Evolutionary conservation across 805 yeast genomes (phyloP).

Genomic region (Allodekkera sacchari): DNA sequence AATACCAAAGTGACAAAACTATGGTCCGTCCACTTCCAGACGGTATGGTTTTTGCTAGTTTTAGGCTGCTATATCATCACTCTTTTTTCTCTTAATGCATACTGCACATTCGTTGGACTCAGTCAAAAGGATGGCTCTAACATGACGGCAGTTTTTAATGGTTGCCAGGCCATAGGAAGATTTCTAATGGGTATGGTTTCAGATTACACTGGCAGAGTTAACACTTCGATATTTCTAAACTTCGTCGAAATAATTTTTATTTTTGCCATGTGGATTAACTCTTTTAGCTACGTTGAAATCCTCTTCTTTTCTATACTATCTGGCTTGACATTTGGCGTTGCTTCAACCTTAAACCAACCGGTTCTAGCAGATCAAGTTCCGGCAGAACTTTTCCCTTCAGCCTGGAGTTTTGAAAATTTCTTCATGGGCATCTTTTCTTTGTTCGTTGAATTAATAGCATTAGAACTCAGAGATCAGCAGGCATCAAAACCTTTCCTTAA

Average conservation of each 20-base stretch:
- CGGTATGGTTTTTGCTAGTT: slow-evolving; percentile 24
- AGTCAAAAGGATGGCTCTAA: slow-evolving; percentile 34
- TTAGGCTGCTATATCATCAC: slow-evolving; percentile 35
- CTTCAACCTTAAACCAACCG: slow-evolving; percentile 23
- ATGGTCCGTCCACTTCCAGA: slow-evolving; percentile 11
- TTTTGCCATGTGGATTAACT: slow-evolving; percentile 39
- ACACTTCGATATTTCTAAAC: slow-evolving; percentile 30
- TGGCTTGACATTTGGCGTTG: slow-evolving; percentile 41
- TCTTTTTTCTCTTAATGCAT: slow-evolving; percentile 40
- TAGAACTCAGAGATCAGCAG: slow-evolving; percentile 15
- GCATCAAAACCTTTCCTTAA: slow-evolving; percentile 38
- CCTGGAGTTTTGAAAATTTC: slow-evolving; percentile 22
- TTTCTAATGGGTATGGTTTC: slow-evolving; percentile 39
- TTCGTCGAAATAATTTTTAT: slow-evolving; percentile 27
- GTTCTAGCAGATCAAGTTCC: slow-evolving; percentile 23
- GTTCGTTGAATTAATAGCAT: slow-evolving; percentile 23
- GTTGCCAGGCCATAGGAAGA: slow-evolving; percentile 41
- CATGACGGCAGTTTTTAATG: slow-evolving; percentile 37
- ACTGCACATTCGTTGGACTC: slow-evolving; percentile 40
- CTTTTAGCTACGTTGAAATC: slow-evolving; percentile 25
- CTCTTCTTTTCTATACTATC: slow-evolving; percentile 30
- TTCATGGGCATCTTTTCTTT: slow-evolving; percentile 21
- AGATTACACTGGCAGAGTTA: slow-evolving; percentile 39
- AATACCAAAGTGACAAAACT: slow-evolving; percentile 12
- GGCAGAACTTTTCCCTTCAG: slow-evolving; percentile 22